Conservation (phyloP, 139 green algal genomes). For the Volvox reticuliferus region DNA sequence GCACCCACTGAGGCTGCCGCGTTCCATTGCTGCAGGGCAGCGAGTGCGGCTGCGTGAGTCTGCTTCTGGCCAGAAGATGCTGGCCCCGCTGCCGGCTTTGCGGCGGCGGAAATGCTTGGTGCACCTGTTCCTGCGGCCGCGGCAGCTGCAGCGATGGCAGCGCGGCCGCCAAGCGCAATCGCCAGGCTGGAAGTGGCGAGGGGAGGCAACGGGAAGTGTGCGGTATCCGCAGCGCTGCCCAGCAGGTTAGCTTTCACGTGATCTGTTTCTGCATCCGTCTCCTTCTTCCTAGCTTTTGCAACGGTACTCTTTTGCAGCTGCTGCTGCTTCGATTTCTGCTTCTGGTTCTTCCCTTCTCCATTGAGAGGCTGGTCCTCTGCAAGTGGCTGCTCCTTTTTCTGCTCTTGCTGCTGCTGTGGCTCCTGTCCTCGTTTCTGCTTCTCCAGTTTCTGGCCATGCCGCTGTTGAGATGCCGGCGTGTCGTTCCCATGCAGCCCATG, state of each 20-base stretch:
- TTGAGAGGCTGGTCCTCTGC: not conserved
- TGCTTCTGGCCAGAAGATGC: not conserved
- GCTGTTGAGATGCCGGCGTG: not conserved
- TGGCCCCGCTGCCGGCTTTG: not conserved
- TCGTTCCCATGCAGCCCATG: not conserved
- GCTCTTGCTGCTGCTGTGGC: not conserved
- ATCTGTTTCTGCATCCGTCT: not conserved
- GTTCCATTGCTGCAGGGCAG: constrained; percentile 5
- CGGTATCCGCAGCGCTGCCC: constrained; percentile 22
- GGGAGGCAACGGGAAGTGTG: not conserved
- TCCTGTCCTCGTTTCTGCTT: not conserved
- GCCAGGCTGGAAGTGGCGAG: not conserved
- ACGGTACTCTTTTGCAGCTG: constrained; percentile 5
- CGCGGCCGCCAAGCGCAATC: not conserved
- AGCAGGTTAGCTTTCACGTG: constrained; percentile 15
- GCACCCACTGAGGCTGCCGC: not conserved
- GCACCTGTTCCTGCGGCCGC: not conserved
- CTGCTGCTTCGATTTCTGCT: not conserved
- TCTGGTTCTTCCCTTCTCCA: not conserved
- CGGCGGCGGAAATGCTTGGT: not conserved
- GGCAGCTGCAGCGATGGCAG: not conserved
- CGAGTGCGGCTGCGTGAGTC: constrained; percentile 13
- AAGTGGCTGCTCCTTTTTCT: not conserved
- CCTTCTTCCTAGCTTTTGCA: constrained; percentile 15
- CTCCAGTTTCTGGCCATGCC: not conserved